A percentile compares a stretch with the other conserved stretches of the same genome.
phyloP scores from a whole-genome alignment of 768 basidiomycete species.

The Leccinum imitatum region DNA sequence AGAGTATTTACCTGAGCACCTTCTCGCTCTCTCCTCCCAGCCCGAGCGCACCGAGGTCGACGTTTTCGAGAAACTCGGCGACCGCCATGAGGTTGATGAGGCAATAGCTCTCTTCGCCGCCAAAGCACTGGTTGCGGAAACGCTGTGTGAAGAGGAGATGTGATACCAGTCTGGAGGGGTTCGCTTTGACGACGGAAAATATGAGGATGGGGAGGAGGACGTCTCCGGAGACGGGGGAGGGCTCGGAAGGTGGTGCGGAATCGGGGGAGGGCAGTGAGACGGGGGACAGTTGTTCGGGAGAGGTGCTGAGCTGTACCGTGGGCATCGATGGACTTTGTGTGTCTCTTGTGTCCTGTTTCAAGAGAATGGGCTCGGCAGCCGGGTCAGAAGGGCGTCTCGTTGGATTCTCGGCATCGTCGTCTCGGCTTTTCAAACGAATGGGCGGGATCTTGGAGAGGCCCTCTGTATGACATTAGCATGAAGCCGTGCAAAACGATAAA shows the following conservation, averaged over 20 bases:
- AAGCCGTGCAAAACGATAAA: background rate
- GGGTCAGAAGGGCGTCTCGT: background rate
- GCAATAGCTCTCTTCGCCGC: conserved; percentile 85
- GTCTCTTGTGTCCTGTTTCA: conserved; percentile 2
- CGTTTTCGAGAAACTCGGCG: conserved; percentile 93
- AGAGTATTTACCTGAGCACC: conserved; percentile 50
- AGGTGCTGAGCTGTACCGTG: conserved; percentile 6
- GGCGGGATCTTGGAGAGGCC: conserved; percentile 74
- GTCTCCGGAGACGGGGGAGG: conserved; percentile 75
- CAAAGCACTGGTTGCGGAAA: conserved; percentile 31
- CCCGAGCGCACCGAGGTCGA: conserved; percentile 75
- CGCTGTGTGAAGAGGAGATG: conserved; percentile 41
- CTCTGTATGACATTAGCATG: conserved; percentile 42
- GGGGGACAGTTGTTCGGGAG: conserved; percentile 1
- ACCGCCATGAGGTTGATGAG: conserved; percentile 94
- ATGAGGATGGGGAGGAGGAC: conserved; percentile 92
- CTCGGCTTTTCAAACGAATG: conserved; percentile 69
- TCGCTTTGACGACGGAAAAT: conserved; percentile 89
- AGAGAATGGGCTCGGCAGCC: conserved; percentile 7
- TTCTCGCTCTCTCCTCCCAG: conserved; percentile 60
- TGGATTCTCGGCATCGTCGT: conserved; percentile 17
- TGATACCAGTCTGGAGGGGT: conserved; percentile 77
- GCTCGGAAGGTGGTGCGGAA: conserved; percentile 11
- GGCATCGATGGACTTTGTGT: conserved; percentile 8
- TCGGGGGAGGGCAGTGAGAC: conserved; percentile 12